Conservation (phyloP, 495 filamentous ascomycete genomes). For the Neurospora discreta region DNA sequence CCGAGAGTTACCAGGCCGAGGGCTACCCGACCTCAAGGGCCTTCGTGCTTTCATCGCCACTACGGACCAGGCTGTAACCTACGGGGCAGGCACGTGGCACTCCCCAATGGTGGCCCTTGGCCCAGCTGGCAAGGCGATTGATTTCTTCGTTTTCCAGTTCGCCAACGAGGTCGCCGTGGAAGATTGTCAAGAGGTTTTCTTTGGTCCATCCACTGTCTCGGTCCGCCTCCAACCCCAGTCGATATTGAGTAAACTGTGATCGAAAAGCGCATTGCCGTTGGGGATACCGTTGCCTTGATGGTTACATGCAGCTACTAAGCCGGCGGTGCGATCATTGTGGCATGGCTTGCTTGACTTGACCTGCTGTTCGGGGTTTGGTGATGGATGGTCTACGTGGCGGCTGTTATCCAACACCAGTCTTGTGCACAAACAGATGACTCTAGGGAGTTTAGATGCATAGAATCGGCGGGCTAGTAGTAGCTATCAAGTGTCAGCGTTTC, state of each 20-base stretch:
- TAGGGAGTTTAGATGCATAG: background rate
- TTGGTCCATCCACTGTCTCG: conserved; percentile 30
- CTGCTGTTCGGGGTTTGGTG: background rate
- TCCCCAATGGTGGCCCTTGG: conserved; percentile 92
- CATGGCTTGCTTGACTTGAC: background rate
- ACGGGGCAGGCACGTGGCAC: conserved; percentile 90
- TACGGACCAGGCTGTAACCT: conserved; percentile 80
- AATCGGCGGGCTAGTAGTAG: background rate
- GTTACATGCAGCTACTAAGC: background rate
- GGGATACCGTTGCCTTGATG: background rate
- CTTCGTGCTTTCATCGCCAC: conserved; percentile 69
- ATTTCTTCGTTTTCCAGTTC: conserved; percentile 82
- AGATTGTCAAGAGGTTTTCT: conserved; percentile 78
- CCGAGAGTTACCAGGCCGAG: conserved; percentile 35
- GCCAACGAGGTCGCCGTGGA: conserved; percentile 74
- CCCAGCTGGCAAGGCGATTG: conserved; percentile 44
- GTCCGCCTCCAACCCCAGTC: background rate
- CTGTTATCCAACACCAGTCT: background rate
- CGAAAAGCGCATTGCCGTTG: background rate
- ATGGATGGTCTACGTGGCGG: background rate
- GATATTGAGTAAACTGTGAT: background rate
- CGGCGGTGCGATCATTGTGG: background rate
- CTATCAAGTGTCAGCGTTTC: background rate
- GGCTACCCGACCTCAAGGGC: conserved; percentile 62
- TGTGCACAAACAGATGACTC: background rate